These are phyloP conservation scores for Saccharomycopsis sp. DNA, from an alignment of 805 yeast species.

Conservation along the genomic window DNA sequence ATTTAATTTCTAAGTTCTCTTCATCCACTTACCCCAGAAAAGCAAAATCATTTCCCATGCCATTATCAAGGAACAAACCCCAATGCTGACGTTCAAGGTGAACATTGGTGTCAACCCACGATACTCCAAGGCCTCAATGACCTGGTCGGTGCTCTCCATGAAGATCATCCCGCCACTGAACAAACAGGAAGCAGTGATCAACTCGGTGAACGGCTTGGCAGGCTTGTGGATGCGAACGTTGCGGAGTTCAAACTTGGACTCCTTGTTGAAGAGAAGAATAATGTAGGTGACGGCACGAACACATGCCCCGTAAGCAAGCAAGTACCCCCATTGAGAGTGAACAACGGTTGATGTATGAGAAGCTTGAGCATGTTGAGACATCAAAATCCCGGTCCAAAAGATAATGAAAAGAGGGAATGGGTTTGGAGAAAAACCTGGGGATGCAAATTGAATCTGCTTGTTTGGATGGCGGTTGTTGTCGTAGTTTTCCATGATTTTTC, in stretches of 20 bases:
- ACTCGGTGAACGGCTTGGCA: constrained; percentile 78
- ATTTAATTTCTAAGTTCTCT: too few species aligned
- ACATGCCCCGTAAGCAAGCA: constrained; percentile 74
- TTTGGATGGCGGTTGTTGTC: constrained; percentile 23
- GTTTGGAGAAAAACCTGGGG: constrained; percentile 78
- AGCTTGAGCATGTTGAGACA: constrained; percentile 92
- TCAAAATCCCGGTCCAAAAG: constrained; percentile 91
- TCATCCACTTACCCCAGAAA: constrained; percentile 40
- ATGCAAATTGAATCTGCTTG: constrained; percentile 21
- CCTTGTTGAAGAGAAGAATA: constrained; percentile 38
- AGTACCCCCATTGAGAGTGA: constrained; percentile 88
- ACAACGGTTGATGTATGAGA: constrained; percentile 66
- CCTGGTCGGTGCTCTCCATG: constrained; percentile 86
- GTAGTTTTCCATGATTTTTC: constrained; percentile 28
- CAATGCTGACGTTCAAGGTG: constrained; percentile 79
- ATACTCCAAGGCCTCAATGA: constrained; percentile 71
- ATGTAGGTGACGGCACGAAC: constrained; percentile 61
- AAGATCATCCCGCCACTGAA: constrained; percentile 86
- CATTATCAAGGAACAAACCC: constrained; percentile 70
- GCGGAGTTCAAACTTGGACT: constrained; percentile 12
- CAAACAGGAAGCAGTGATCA: constrained; percentile 68
- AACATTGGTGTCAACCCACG: constrained; percentile 85
- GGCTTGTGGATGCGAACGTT: constrained; percentile 22
- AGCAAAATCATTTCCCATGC: constrained; percentile 76
- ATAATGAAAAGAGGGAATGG: constrained; percentile 92